These are phyloP conservation scores for Melocanna baccifera DNA, from an alignment of 176 grass and related monocot species.

Conservation along the genomic window DNA sequence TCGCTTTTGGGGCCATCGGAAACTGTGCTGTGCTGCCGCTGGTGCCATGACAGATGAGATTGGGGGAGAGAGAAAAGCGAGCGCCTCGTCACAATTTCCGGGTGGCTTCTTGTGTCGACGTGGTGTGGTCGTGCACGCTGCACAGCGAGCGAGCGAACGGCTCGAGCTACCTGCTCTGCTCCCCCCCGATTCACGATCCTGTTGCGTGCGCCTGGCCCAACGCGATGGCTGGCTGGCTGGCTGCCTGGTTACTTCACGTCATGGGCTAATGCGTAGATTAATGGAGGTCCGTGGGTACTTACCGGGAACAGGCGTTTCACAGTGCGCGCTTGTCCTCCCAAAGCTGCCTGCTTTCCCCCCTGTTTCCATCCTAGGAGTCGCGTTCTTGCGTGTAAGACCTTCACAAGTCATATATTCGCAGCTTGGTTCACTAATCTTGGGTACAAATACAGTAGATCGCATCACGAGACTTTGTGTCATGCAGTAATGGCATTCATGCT, in stretches of 20 bases:
- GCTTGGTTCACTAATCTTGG: neutral
- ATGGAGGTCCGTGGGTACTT: neutral
- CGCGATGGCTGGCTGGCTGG: neutral
- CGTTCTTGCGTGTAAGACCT: neutral
- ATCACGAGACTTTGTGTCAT: neutral
- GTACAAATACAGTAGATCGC: neutral
- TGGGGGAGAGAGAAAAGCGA: neutral
- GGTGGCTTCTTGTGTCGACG: neutral
- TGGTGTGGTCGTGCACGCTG: neutral
- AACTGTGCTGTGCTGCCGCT: slow-evolving; percentile 18
- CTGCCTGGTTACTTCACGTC: neutral
- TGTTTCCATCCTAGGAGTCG: neutral
- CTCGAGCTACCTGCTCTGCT: slow-evolving; percentile 23
- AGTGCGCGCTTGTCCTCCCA: neutral
- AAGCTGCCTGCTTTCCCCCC: neutral
- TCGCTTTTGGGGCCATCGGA: neutral
- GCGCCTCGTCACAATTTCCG: slow-evolving; percentile 5
- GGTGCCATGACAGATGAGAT: neutral
- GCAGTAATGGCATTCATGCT: neutral
- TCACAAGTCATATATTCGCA: neutral
- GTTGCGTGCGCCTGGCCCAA: slow-evolving; percentile 6
- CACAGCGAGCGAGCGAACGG: neutral
- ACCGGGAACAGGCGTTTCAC: slow-evolving; percentile 5
- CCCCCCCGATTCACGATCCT: neutral
- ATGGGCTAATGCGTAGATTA: slow-evolving; percentile 20